Evolutionary conservation across 2,329 filamentous ascomycete genomes (phyloP), one percentile per base, ranked within the genome.

Genomic region (Paecilomyces variotii): DNA sequence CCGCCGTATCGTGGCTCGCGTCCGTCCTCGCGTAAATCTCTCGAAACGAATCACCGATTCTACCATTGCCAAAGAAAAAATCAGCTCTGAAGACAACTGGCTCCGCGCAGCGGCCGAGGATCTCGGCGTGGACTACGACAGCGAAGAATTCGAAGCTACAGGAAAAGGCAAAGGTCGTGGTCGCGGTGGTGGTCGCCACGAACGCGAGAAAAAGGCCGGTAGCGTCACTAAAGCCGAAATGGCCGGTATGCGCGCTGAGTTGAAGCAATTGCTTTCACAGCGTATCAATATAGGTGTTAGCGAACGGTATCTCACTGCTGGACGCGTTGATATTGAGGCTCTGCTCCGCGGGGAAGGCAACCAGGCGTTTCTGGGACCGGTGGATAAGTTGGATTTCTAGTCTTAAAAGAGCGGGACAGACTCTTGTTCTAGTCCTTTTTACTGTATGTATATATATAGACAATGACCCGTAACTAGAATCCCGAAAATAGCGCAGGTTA

Each of bases 71-170:
- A 96, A 96, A 76, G 90, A 95, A 70, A 96, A 93, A 75, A 85
- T 87, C 9, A 85, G 84, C 57, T 88, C 88, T 67, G 90, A 96
- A 65, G 90, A 96, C 64, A 85, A 90, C 58, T 94, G 92, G 86
- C 79, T 97, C 66, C 85, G 85, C 51, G 84, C 84, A 54, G 92
- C 91, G 0, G 94, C 94, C 0, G 91, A 97, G 59, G 93, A 97
- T 63, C 80, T 99, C 0, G 94, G 94, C 0, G 90, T 97, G 0
- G 93, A 97, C 56, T 96, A 96, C 70, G 91, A 97, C 70, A 89
- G 86, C 60, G 91, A 96, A 35, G 91, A 95, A 53, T 87, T 96
- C 61, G 89, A 83, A 51, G 79, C 88, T 63, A 81, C 80, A 0
- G 84, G 86, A 5, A 81, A 79, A 57, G 81, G 82, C 67, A 83